These are phyloP conservation scores for Aegilops tauschii DNA, from an alignment of 176 grass and related monocot species.

Conservation along the genomic window DNA sequence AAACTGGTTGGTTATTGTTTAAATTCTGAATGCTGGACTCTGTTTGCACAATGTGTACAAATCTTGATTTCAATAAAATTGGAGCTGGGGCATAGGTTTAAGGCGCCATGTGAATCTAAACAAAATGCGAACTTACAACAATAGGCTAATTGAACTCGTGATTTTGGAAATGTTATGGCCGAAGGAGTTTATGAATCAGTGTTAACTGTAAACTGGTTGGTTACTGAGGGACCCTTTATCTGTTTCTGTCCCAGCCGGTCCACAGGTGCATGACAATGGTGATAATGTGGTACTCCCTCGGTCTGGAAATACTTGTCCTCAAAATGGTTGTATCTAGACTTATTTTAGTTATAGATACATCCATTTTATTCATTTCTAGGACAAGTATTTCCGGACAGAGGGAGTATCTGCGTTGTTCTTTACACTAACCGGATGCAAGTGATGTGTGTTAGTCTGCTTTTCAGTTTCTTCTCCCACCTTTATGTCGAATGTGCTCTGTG, in stretches of 20 bases:
- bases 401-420: not conserved
- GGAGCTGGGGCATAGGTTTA: not conserved
- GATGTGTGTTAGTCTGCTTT: not conserved
- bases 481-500: not conserved
- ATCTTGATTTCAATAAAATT: not conserved
- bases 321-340: too few species aligned
- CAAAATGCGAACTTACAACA: not conserved
- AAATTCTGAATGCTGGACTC: not conserved
- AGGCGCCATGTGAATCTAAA: not conserved
- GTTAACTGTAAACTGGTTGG: not conserved
- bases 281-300: not conserved
- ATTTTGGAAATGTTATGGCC: not conserved
- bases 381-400: too few species aligned
- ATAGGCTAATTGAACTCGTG: not conserved
- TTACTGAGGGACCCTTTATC: not conserved
- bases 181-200: not conserved
- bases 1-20: not conserved
- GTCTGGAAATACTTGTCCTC: too few species aligned
- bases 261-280: not conserved
- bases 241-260: not conserved
- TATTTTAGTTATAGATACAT: too few species aligned
- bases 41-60: not conserved
- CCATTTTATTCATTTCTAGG: too few species aligned
- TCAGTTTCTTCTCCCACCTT: not conserved
- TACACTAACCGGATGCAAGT: not conserved